Evolutionary conservation across 805 yeast species (phyloP), one percentile per base, ranked within the genome.

Genomic region (Ogataea paraovalis): DNA sequence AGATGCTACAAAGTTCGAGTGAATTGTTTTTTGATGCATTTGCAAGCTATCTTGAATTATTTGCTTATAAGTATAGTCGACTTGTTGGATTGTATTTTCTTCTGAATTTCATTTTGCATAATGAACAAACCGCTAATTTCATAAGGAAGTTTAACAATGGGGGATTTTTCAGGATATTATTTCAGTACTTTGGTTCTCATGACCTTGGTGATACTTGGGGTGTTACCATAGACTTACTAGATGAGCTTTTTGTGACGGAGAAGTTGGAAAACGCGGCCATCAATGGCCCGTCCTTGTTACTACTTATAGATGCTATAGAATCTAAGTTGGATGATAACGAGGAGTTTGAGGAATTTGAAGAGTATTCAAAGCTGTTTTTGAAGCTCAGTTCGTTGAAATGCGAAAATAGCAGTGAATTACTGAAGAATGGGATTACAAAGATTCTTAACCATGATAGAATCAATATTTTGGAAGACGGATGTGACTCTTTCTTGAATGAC

Each of bases 291-390:
- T 7, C 8, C 8, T 2, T 22, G 30, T 12, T 23, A 22, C 5
- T n/a, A 9, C 14, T 23, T 14, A 39, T 39, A 4, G 9, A 16
- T 18, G 21, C 38, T 5, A 34, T 18, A 7, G 38, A 16, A 18
- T 34, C 8, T 18, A 34, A 30, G 16, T 30, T 30, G 34, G 12
- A 14, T 14, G 10, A 12, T 4, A 50, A 42, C 43, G 21, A 16
- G 5, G 50, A 53, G 41, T 22, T 39, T 22, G 57, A 51, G 39
- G 46, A 46, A 3, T 37, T 56, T 12, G 53, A 44, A 20, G 21
- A 25, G 28, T 53, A 51, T 39, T 19, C 43, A 8, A 19, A 21
- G 10, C 32, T 51, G 14, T 20, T 49, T 9, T 39, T 39, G 6
- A 22, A 22, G 41, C 14, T 39, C 7, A 39, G 41, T n/a, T 12